Base-by-base conservation (phyloP, 1,284 basidiomycete genomes). In the Volvariella surrecta region DNA sequence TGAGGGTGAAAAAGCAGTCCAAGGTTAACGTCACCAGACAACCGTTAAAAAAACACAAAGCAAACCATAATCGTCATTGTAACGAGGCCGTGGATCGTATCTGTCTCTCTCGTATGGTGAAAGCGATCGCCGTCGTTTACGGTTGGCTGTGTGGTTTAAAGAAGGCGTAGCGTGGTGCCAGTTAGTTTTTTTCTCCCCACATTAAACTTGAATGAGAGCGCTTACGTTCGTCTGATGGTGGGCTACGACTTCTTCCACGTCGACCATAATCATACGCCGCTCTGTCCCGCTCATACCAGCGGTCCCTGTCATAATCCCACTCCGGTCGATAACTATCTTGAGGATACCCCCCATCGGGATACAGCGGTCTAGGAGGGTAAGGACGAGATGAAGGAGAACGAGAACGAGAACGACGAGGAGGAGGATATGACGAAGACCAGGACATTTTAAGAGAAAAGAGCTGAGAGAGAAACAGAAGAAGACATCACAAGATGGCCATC, bases 31-130 rank as follows among this genome's bases (percentile, higher is more conserved):
- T 20, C 32, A 32, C 18, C 17, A 32, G 19, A n/a, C 16, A 30
- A 37, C 22, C 39, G 37, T 41, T 28, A 35, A 45, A 32, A 41
- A 21, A 43, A 45, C 43, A 37, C 45, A 39, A 46, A 46, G 54
- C 77, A 62, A 70, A 88, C 86, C 85, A 57, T 79, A 83, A 53
- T 87, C 85, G 46, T 88, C 86, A 46, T 66, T 76, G 57, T 86
- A 89, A 38, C 87, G 75, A 37, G 86, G 86, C 38, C 87, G 73
- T 40, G 86, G 82, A 46, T 89, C 86, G 55, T 80, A 89, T 43
- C 86, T 68, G 45, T 85, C 84, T 48, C 81, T 70, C 55, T 89
- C 85, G 51, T 80, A 84, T n/a, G 89, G 89, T n/a, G 89, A 92
- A 49, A 76, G 63, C 15, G 89, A 92, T 45, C 89, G 75, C 48